Conservation (phyloP, 2,329 filamentous ascomycete genomes). For the Thelonectria rubi region DNA sequence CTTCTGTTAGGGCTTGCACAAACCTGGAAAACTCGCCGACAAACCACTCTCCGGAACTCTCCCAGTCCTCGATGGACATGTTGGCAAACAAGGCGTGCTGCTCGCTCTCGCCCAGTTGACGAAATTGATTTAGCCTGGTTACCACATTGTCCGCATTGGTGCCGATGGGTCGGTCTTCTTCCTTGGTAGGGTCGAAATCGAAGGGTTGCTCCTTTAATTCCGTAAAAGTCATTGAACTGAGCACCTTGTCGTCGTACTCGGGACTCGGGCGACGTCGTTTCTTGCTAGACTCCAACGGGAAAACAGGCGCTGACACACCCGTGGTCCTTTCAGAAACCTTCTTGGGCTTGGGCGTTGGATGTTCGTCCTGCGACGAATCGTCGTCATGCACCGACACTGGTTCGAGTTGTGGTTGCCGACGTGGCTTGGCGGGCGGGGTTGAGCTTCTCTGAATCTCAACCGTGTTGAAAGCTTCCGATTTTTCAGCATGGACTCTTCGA, state of each 20-base stretch:
- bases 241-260: constrained; percentile 66
- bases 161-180: constrained; percentile 48
- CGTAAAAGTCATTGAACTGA: constrained; percentile 63
- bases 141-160: constrained; percentile 53
- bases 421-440: constrained; percentile 39
- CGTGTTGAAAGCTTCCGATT: constrained; percentile 32
- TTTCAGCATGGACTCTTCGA: constrained; percentile 38
- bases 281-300: constrained; percentile 33
- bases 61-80: constrained; percentile 66
- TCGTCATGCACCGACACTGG: constrained; percentile 30
- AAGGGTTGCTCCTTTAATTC: constrained; percentile 63
- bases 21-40: constrained; percentile 62
- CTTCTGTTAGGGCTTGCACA: constrained; percentile 57
- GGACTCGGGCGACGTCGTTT: constrained; percentile 56
- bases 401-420: constrained; percentile 33
- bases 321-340: constrained; percentile 33
- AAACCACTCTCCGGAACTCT: constrained; percentile 68
- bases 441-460: constrained; percentile 35
- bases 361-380: constrained; percentile 39
- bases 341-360: constrained; percentile 38
- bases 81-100: constrained; percentile 61
- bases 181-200: constrained; percentile 64
- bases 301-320: constrained; percentile 39
- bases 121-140: constrained; percentile 61
- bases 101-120: constrained; percentile 55